phyloP scores from a whole-genome alignment of 2,329 filamentous ascomycete species.

The Cladophialophora bantiana region DNA sequence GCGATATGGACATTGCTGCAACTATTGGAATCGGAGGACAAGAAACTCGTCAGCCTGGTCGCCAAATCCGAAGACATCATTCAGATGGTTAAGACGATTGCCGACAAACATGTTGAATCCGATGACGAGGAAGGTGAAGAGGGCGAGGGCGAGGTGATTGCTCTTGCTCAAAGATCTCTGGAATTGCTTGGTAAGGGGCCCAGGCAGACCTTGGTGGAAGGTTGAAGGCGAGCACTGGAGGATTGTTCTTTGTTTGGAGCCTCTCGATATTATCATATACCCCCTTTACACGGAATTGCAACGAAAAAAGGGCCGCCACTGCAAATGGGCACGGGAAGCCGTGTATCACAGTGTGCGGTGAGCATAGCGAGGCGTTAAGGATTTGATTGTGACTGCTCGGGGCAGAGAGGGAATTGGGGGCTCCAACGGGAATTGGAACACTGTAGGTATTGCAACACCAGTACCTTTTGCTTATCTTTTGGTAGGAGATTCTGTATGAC shows the following conservation, averaged over 20 bases:
- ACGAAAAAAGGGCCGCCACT: slow-evolving; percentile 21
- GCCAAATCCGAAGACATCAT: slow-evolving; percentile 90
- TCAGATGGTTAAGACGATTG: slow-evolving; percentile 88
- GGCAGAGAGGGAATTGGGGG: neutral
- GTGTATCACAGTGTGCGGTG: slow-evolving; percentile 25
- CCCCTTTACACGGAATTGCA: slow-evolving; percentile 28
- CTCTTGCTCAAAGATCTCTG: slow-evolving; percentile 85
- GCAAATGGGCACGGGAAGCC: slow-evolving; percentile 25
- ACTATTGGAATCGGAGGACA: slow-evolving; percentile 92
- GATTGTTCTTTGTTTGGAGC: slow-evolving; percentile 16
- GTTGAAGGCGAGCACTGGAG: slow-evolving; percentile 53
- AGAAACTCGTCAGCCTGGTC: slow-evolving; percentile 85
- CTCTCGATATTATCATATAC: slow-evolving; percentile 34
- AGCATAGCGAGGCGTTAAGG: slow-evolving; percentile 37
- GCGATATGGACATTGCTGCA: slow-evolving; percentile 98
- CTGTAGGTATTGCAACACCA: neutral
- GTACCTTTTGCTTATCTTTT: slow-evolving; percentile 11
- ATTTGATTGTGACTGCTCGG: neutral
- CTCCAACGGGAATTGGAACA: neutral
- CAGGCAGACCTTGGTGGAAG: slow-evolving; percentile 80
- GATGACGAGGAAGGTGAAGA: slow-evolving; percentile 88
- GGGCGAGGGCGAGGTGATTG: slow-evolving; percentile 91
- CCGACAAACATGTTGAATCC: slow-evolving; percentile 84
- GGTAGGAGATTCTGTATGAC: slow-evolving; percentile 7
- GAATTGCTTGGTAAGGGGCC: slow-evolving; percentile 82